Evolutionary conservation across 1,284 basidiomycete genomes (phyloP), one percentile per base, ranked within the genome.

Genomic region (Boletellus deceptivus): DNA sequence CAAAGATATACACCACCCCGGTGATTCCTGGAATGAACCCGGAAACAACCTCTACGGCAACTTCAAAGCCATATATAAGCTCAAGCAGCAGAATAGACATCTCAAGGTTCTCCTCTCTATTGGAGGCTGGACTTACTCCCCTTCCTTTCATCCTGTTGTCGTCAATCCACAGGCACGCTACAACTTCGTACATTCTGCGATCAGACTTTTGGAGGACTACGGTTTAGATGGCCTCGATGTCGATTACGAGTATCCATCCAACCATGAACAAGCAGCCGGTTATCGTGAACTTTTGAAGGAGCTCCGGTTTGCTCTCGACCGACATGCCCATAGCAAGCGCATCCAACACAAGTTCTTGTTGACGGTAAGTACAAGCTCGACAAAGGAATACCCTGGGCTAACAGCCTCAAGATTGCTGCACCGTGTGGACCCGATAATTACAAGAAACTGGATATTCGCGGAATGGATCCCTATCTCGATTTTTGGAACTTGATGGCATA

Each of bases 401-500:
- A 66, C 49, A 43, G 36, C 6, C 29, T 51, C 37, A 52, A 92
- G 89, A 87, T 95, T 51, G 93, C 93, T 38, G 92, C 92, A 1
- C 95, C 96, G 1, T 96, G 93, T 69, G 96, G 96, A n/a, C 78
- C 85, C 6, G 80, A 89, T 53, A 84, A 97, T 61, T 93, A 93
- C 71, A 75, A 85, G 65, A 85, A 86, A 56, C 75, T 98, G 6
- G 77, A 84, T 50, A 76, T 93, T 35, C 71, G 68, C 20, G 91
- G 90, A 55, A 98, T 99, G 95, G 89, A 96, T 66, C 77, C 76
- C 54, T 82, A 75, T 54, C 83, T 99, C 24, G 91, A 94, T 61
- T 94, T 97, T 67, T 98, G 94, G 95, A 98, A 98, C 68, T 73
- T 99, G 68, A 99, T 99, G 97, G 84, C 91, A 1, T 90, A 91